phyloP scores from a whole-genome alignment of 169 alveolate genomes.

The Plasmodium blacklocki region DNA sequence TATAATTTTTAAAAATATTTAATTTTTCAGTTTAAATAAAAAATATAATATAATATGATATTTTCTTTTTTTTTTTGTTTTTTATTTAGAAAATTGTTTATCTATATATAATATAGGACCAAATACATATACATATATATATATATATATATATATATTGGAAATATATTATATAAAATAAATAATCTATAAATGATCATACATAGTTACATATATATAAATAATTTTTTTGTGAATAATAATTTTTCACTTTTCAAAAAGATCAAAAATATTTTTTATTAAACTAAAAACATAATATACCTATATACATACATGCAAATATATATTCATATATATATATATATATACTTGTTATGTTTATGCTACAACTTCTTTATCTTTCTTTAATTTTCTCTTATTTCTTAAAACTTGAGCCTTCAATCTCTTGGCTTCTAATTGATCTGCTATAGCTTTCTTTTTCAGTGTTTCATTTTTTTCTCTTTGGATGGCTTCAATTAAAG shows the following conservation, averaged over 20 bases:
- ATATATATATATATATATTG: not conserved
- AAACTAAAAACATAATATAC: constrained; percentile 7
- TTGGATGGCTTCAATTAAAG: constrained; percentile 97
- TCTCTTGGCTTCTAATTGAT: constrained; percentile 90
- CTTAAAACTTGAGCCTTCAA: constrained; percentile 88
- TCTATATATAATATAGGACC: not conserved
- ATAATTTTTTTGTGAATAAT: not conserved
- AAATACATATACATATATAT: not conserved
- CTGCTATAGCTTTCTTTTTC: constrained; percentile 91
- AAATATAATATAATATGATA: too few relatives aligned
- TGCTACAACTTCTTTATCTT: constrained; percentile 75
- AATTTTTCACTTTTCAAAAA: not conserved
- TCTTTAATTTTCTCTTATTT: constrained; percentile 83
- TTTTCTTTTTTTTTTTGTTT: not conserved
- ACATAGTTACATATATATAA: not conserved
- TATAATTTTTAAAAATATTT: too few relatives aligned
- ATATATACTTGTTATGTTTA: constrained; percentile 13
- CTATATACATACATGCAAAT: not conserved
- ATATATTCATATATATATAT: not conserved
- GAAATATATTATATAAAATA: too few relatives aligned
- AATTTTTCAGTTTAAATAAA: too few relatives aligned
- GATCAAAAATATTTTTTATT: not conserved
- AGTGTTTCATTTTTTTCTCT: constrained; percentile 92
- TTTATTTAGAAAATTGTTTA: not conserved
- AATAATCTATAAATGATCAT: too few relatives aligned